Base-by-base conservation (phyloP, 768 basidiomycete genomes). In the Strobilomyces dryophilus region DNA sequence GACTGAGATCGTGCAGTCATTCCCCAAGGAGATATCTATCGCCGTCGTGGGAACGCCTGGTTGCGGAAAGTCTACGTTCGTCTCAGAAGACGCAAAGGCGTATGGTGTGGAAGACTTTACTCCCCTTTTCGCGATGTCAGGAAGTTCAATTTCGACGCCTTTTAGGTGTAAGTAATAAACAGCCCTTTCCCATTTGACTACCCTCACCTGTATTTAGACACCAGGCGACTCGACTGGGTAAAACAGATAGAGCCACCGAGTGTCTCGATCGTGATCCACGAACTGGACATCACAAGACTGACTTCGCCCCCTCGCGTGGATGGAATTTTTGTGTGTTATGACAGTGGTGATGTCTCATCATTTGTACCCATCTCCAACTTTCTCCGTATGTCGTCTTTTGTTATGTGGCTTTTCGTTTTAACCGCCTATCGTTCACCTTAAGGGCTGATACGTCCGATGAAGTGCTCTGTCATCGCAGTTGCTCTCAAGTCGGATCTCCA, bases 251-350 rank as follows among this genome's bases (percentile, higher is more conserved):
- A 78, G 58, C 68, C 64, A 43, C 73, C 72, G 54, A 76, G 72
- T 49, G 73, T 72, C 57, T 70, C 75, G 21, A 67, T 85, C 21
- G 75, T 79, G 57, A 72, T 83, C 29, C 73, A 83, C 51, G 83
- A 85, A 65, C 71, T 81, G 31, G 79, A 82, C 58, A 73, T 81
- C 39, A 73, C 71, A 36, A 65, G 83, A 77, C 80, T 87, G 8
- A 74, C 77, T 27, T 74, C 72, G 5, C 71, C 83, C 21, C 84
- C 86, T 18, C 66, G 68, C 17, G 74, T 92, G 47, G 85, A 93
- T 57, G 95, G 87, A 1, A 81, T 87, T 14, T 79, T 97, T 48
- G 75, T 97, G 24, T 97, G 93, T 64, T 97, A 94, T 68, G 89
- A 94, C 70, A 80, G 85, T 10, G 79, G 82, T 1, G 74, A 81